These are phyloP conservation scores for Ephemerocybe angulata DNA, from an alignment of 768 basidiomycete species.

Conservation along the genomic window DNA sequence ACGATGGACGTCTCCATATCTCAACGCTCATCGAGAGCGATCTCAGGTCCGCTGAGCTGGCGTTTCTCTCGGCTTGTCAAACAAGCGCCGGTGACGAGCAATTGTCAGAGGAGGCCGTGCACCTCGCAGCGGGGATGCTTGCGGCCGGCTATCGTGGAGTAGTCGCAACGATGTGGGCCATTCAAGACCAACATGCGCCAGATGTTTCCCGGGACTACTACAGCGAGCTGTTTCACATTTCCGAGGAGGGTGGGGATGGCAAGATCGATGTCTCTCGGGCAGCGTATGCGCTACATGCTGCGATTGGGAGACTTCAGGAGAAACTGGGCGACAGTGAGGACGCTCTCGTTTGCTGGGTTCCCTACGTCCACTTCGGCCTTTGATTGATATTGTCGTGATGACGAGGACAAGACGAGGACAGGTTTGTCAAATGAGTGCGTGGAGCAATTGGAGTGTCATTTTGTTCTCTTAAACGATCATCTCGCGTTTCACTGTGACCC, in stretches of 20 bases:
- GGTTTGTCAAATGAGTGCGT: no score
- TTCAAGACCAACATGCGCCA: conserved; percentile 33
- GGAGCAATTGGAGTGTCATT: no score
- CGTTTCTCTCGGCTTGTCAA: conserved; percentile 43
- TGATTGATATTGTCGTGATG: no score
- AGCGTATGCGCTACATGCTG: neutral
- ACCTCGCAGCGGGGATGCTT: conserved; percentile 40
- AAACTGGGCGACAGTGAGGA: conserved; percentile 1
- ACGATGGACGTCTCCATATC: conserved; percentile 19
- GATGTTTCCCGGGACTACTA: conserved; percentile 31
- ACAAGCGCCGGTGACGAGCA: conserved; percentile 28
- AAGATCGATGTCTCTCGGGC: neutral
- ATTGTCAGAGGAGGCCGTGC: conserved; percentile 25
- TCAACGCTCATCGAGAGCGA: conserved; percentile 18
- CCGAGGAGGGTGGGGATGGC: neutral
- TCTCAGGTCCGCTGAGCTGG: conserved; percentile 25
- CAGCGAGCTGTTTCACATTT: conserved; percentile 14
- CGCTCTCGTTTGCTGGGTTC: conserved; percentile 11
- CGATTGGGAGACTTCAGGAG: neutral
- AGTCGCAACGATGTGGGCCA: conserved; percentile 43
- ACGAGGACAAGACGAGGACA: no score
- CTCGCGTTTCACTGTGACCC: no score
- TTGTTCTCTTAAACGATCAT: no score
- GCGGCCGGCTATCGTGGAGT: conserved; percentile 26
- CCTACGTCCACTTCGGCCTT: conserved; percentile 12